Conservation (phyloP, 768 basidiomycete species). For the Mycena kentingensis region DNA sequence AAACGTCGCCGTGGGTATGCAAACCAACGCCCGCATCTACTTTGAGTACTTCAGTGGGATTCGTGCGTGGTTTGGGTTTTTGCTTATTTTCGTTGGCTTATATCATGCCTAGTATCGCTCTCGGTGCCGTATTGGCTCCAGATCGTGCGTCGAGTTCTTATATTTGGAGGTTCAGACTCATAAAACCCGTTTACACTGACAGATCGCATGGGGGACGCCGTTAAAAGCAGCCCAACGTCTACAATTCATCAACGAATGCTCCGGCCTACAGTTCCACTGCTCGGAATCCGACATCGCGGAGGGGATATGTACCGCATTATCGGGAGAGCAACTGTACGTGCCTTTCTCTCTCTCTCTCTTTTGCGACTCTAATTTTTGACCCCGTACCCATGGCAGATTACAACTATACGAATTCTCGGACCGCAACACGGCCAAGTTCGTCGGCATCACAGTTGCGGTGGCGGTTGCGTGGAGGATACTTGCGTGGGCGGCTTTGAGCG, state of each 20-base stretch:
- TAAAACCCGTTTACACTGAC: neutral
- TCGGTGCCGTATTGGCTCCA: conserved; percentile 19
- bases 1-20: conserved; percentile 24
- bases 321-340: conserved; percentile 20
- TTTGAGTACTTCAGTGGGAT: conserved; percentile 24
- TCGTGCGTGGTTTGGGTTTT: conserved; percentile 4
- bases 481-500: conserved; percentile 18
- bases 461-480: conserved; percentile 18
- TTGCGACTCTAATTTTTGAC: neutral
- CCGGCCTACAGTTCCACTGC: conserved; percentile 22
- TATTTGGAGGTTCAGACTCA: neutral
- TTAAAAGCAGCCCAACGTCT: conserved; percentile 19
- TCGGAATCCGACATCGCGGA: conserved; percentile 14
- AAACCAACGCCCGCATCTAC: conserved; percentile 19
- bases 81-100: neutral
- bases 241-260: conserved; percentile 22
- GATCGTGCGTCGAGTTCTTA: conserved; percentile 6
- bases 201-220: conserved; percentile 24
- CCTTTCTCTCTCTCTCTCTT: neutral
- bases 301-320: conserved; percentile 19
- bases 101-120: conserved; percentile 1
- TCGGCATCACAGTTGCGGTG: conserved; percentile 8
- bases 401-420: conserved; percentile 20
- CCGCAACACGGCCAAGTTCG: conserved; percentile 20
- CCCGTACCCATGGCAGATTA: conserved; percentile 1